Percentiles rank a stretch among this genome's conserved stretches.
Conservation (phyloP, 1,284 basidiomycete genomes). For the Moesziomyces aphidis region DNA sequence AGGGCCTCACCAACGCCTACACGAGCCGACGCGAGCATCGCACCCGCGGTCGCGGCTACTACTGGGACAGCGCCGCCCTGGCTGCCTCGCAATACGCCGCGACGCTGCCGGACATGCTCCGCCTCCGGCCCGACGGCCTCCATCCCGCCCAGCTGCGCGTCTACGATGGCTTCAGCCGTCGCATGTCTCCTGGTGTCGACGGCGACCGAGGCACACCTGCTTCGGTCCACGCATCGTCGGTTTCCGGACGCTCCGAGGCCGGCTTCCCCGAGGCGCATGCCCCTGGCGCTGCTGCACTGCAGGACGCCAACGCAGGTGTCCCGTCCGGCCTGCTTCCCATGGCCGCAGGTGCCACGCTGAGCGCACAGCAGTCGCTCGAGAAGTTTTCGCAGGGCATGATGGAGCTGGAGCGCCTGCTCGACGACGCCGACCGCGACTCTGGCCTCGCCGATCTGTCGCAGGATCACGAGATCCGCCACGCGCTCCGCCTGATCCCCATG, state of each 20-base stretch:
- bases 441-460: constrained; percentile 70
- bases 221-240: constrained; percentile 47
- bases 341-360: constrained; percentile 30
- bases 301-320: constrained; percentile 21
- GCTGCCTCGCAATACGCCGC: constrained; percentile 77
- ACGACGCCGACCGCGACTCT: constrained; percentile 46
- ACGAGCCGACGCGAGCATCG: constrained; percentile 82
- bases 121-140: constrained; percentile 85
- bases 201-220: constrained; percentile 42
- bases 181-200: constrained; percentile 44
- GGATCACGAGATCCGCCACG: constrained; percentile 85
- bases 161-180: constrained; percentile 86
- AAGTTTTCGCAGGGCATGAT: constrained; percentile 63
- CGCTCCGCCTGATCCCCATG: constrained; percentile 83
- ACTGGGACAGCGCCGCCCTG: constrained; percentile 62
- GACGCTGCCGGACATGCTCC: constrained; percentile 87
- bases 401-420: constrained; percentile 63
- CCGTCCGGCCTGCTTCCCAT: constrained; percentile 29
- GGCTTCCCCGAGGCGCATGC: constrained; percentile 28
- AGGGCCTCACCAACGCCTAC: constrained; percentile 84
- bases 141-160: constrained; percentile 85
- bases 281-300: constrained; percentile 14
- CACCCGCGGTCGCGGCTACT: constrained; percentile 73
- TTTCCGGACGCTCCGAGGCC: constrained; percentile 35
- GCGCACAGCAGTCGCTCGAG: constrained; percentile 65